Evolutionary conservation across 192 early-diverging fungal species (phyloP).

Genomic region (Dimargaris cristalligena): DNA sequence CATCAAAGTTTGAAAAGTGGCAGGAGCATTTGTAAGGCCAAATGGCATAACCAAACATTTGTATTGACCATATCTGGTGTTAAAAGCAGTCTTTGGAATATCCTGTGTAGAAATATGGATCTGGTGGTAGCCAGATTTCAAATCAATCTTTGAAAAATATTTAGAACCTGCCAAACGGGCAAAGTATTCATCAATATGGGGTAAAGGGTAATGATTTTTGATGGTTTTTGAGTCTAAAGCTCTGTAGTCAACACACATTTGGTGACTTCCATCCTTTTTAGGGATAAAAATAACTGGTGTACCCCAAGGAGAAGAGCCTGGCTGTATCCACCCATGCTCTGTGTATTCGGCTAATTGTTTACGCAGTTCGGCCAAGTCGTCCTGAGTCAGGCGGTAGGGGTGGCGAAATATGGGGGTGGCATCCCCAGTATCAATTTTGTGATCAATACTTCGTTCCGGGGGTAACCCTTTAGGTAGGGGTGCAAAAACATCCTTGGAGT

Average conservation of each 20-base stretch:
- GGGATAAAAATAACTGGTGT: constrained; percentile 22
- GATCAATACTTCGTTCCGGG: background rate
- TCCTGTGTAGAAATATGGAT: constrained; percentile 19
- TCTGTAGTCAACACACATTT: constrained; percentile 29
- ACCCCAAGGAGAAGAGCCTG: constrained; percentile 21
- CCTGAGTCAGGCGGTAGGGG: background rate
- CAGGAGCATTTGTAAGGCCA: constrained; percentile 39
- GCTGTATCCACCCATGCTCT: constrained; percentile 17
- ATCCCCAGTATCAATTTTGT: background rate
- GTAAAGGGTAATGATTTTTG: constrained; percentile 30
- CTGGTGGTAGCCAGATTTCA: constrained; percentile 25
- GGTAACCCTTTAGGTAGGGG: background rate
- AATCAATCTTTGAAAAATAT: constrained; percentile 27
- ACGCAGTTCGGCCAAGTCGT: background rate
- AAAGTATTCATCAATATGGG: constrained; percentile 27
- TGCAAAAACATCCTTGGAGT: background rate
- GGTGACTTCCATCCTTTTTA: constrained; percentile 27
- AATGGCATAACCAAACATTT: constrained; percentile 41
- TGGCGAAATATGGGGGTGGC: background rate
- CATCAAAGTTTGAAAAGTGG: constrained; percentile 32
- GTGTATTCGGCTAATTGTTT: background rate
- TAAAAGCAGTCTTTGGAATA: constrained; percentile 27
- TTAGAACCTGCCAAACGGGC: constrained; percentile 14
- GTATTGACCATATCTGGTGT: constrained; percentile 21
- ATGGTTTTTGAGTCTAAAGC: constrained; percentile 29